A percentile compares a stretch with the other conserved stretches of the same genome.
Evolutionary conservation across 176 grass and related monocot genomes (phyloP).

Genomic region (Oryza meyeriana): DNA sequence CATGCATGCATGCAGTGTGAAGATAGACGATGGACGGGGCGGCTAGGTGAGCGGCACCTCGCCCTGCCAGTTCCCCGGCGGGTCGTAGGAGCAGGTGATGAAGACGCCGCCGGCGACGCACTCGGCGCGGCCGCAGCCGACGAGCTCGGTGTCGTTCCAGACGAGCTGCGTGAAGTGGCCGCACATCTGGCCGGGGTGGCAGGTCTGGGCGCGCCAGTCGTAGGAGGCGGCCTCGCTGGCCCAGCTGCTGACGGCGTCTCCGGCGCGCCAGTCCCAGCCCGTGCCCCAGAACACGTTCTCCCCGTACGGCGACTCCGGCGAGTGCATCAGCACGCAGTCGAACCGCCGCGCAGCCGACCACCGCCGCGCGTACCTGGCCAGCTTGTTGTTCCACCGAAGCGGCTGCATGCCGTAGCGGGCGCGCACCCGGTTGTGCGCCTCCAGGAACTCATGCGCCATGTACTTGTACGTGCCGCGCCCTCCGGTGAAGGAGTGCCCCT

Average conservation of each 20-base stretch:
- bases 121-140: slow-evolving; percentile 43
- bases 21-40: too few relatives aligned
- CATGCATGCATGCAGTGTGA: too few relatives aligned
- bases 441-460: slow-evolving; percentile 43
- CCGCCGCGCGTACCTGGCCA: slow-evolving; percentile 47
- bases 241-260: slow-evolving; percentile 34
- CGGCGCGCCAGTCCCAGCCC: slow-evolving; percentile 31
- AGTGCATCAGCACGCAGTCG: slow-evolving; percentile 51
- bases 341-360: slow-evolving; percentile 47
- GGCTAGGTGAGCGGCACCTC: slow-evolving; percentile 38
- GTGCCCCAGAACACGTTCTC: slow-evolving; percentile 54
- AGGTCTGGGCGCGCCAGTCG: slow-evolving; percentile 38
- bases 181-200: slow-evolving; percentile 41
- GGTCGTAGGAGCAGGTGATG: slow-evolving; percentile 65
- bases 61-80: slow-evolving; percentile 43
- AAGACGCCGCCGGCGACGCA: slow-evolving; percentile 42
- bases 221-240: slow-evolving; percentile 41
- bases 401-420: slow-evolving; percentile 32
- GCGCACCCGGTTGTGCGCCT: slow-evolving; percentile 59
- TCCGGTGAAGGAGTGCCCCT: neutral
- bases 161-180: slow-evolving; percentile 63
- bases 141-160: slow-evolving; percentile 36
- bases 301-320: neutral
- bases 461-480: slow-evolving; percentile 29
- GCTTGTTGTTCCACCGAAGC: slow-evolving; percentile 37